A percentile compares a stretch with the other conserved stretches of the same genome.
phyloP scores from a whole-genome alignment of 306 rosid species.

The Quillaja saponaria region DNA sequence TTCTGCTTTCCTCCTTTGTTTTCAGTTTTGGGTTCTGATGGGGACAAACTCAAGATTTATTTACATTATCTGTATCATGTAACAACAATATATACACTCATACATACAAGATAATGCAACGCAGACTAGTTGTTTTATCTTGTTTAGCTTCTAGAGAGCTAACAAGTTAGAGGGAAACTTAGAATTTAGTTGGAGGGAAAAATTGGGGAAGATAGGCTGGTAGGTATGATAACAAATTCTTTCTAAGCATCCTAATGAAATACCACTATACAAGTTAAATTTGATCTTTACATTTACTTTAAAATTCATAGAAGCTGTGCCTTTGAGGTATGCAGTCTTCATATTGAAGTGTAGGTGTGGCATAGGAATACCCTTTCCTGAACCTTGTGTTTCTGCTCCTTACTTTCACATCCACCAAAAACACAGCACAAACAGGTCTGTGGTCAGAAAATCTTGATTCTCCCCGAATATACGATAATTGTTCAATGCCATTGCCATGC shows the following conservation, averaged over 20 bases:
- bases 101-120: conserved; percentile 3
- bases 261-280: conserved; percentile 27
- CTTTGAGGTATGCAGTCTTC: conserved; percentile 75
- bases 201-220: conserved; percentile 12
- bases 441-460: conserved; percentile 90
- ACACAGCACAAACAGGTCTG: conserved; percentile 75
- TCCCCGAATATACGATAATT: conserved; percentile 66
- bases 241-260: conserved; percentile 36
- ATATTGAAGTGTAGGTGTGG: conserved; percentile 51
- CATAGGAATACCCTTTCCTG: conserved; percentile 69
- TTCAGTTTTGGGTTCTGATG: conserved; percentile 13
- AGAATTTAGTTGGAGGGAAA: conserved; percentile 4
- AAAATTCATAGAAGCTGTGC: conserved; percentile 72
- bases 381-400: conserved; percentile 55
- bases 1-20: conserved; percentile 6
- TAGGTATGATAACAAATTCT: too few relatives aligned
- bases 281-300: conserved; percentile 26
- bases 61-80: conserved; percentile 26
- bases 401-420: conserved; percentile 68
- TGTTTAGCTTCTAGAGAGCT: conserved; percentile 23
- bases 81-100: conserved; percentile 1
- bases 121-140: not conserved
- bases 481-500: conserved; percentile 75
- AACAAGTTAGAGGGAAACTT: not conserved
- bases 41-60: conserved; percentile 24